These are phyloP conservation scores for Pterula multifida DNA, from an alignment of 1,284 basidiomycete genomes.

Conservation along the genomic window DNA sequence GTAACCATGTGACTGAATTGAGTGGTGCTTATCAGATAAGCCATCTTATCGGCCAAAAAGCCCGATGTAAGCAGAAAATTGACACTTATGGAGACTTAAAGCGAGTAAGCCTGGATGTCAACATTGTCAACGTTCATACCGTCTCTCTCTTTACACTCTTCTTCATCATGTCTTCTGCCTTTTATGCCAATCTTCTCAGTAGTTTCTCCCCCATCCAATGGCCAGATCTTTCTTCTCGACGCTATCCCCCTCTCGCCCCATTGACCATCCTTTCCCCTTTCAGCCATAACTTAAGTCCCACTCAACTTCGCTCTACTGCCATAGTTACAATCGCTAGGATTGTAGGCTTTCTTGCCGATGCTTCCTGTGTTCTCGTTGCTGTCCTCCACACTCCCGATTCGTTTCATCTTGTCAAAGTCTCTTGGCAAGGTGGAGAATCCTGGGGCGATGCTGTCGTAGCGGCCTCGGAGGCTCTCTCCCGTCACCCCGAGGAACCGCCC, in stretches of 20 bases:
- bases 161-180: neutral
- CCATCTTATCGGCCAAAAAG: neutral
- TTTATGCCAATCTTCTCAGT: slow-evolving; percentile 9
- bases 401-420: slow-evolving; percentile 20
- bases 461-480: slow-evolving; percentile 13
- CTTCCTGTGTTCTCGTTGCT: slow-evolving; percentile 27
- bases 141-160: neutral
- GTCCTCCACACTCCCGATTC: slow-evolving; percentile 13
- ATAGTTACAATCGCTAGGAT: slow-evolving; percentile 23
- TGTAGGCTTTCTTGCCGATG: slow-evolving; percentile 27
- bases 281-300: slow-evolving; percentile 2
- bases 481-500: slow-evolving; percentile 9
- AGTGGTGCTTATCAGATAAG: neutral
- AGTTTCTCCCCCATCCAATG: slow-evolving; percentile 20
- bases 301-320: slow-evolving; percentile 11
- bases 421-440: slow-evolving; percentile 22
- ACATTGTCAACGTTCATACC: too few relatives aligned
- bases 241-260: slow-evolving; percentile 12
- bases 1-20: too few relatives aligned
- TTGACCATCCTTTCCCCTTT: slow-evolving; percentile 8
- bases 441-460: slow-evolving; percentile 19
- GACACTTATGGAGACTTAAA: too few relatives aligned
- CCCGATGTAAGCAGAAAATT: neutral
- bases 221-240: slow-evolving; percentile 24
- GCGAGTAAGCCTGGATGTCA: too few relatives aligned